Conservation (phyloP, 345 rosid genomes). For the Noccaea bulbosa region DNA sequence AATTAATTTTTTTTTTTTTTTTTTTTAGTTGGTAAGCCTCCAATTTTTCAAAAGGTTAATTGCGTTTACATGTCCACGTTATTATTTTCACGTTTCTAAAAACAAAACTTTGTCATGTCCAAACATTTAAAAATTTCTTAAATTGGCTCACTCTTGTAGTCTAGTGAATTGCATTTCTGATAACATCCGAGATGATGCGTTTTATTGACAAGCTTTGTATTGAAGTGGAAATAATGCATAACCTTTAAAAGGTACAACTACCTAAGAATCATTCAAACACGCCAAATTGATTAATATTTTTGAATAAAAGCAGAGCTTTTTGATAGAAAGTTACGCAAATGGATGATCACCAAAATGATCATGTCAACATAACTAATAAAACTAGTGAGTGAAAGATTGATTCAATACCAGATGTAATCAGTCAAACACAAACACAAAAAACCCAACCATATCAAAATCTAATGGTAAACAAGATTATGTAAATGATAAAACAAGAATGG, state of each 20-base stretch:
- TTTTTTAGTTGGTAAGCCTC: neutral
- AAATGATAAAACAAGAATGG: constrained; percentile 10
- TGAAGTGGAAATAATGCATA: too few relatives aligned
- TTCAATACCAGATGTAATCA: neutral
- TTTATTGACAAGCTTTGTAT: too few relatives aligned
- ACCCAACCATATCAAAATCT: neutral
- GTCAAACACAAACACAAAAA: neutral
- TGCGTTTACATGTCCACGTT: neutral
- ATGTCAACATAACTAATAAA: constrained; percentile 7
- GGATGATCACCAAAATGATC: too few relatives aligned
- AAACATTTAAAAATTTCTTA: too few relatives aligned
- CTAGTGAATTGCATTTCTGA: too few relatives aligned
- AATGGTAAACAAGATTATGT: neutral
- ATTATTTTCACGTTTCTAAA: neutral
- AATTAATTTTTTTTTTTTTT: neutral
- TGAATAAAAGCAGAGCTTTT: constrained; percentile 11
- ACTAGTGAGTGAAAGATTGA: neutral
- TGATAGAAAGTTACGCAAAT: neutral
- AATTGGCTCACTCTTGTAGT: too few relatives aligned
- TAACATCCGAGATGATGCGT: too few relatives aligned
- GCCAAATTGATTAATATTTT: neutral
- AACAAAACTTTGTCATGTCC: too few relatives aligned
- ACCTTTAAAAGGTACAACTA: too few relatives aligned
- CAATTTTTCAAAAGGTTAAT: neutral
- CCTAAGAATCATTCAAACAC: neutral